Conservation (phyloP, 1,284 basidiomycete species). For the Marasmius oreades region DNA sequence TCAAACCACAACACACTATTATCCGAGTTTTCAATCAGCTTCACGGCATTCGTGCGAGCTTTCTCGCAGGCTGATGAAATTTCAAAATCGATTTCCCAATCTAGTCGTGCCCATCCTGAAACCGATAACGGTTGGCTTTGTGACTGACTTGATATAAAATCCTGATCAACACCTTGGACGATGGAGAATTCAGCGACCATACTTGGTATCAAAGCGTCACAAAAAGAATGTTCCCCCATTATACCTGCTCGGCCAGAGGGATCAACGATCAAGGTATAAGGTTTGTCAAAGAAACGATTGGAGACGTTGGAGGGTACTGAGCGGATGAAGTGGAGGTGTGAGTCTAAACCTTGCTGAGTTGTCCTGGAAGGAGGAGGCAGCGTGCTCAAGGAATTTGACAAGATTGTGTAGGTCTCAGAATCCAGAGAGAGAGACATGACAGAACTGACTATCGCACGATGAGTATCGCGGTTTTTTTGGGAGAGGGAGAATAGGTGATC, state of each 20-base stretch:
- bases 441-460: constrained; percentile 69
- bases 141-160: constrained; percentile 25
- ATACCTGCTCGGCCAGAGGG: constrained; percentile 84
- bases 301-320: constrained; percentile 61
- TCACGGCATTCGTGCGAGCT: constrained; percentile 58
- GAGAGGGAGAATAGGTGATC: constrained; percentile 68
- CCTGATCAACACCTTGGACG: constrained; percentile 55
- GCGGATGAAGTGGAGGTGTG: constrained; percentile 78
- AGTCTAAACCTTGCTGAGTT: constrained; percentile 50
- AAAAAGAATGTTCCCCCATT: constrained; percentile 90
- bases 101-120: constrained; percentile 61
- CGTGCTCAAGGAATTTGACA: constrained; percentile 28
- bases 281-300: constrained; percentile 95
- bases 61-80: constrained; percentile 56
- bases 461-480: constrained; percentile 55
- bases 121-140: constrained; percentile 14
- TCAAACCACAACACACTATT: constrained; percentile 83
- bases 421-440: constrained; percentile 75
- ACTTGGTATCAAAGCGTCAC: constrained; percentile 90
- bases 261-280: constrained; percentile 81
- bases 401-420: constrained; percentile 49
- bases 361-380: constrained; percentile 10
- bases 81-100: constrained; percentile 73
- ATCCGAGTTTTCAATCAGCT: constrained; percentile 79
- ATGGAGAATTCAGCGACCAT: constrained; percentile 87